A percentile compares a stretch with the other conserved stretches of the same genome.
Conservation (phyloP, 768 basidiomycete species). For the Suillus subluteus region DNA sequence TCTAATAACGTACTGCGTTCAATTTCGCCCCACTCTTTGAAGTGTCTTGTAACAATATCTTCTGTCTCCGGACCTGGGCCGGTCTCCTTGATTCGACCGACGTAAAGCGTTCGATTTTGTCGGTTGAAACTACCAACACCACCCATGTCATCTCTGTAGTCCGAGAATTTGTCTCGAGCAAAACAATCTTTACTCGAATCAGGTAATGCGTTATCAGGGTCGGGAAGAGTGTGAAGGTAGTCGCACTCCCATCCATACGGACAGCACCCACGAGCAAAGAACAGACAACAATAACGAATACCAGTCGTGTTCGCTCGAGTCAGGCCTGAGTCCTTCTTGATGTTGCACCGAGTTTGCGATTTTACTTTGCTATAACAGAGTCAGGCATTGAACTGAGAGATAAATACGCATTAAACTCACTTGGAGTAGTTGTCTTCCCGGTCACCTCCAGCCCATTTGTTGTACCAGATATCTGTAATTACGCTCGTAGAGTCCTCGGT, state of each 20-base stretch:
- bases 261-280: constrained; percentile 96
- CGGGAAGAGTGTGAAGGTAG: constrained; percentile 89
- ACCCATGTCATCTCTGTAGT: constrained; percentile 99
- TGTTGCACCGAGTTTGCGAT: constrained; percentile 89
- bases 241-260: constrained; percentile 99
- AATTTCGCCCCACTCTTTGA: constrained; percentile 94
- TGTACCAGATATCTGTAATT: constrained; percentile 90
- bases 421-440: constrained; percentile 96
- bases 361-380: constrained; percentile 74
- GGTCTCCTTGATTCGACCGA: constrained; percentile 93
- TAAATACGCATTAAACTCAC: constrained; percentile 46
- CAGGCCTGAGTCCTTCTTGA: constrained; percentile 87
- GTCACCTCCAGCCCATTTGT: constrained; percentile 99
- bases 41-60: constrained; percentile 88
- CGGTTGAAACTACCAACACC: constrained; percentile 96
- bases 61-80: constrained; percentile 89
- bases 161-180: constrained; percentile 93
- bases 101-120: constrained; percentile 92
- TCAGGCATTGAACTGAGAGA: constrained; percentile 12
- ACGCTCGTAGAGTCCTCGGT: constrained; percentile 12
- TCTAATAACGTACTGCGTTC: constrained; percentile 72
- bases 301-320: constrained; percentile 95
- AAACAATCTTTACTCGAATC: constrained; percentile 97
- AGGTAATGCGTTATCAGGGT: constrained; percentile 66
- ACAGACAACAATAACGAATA: constrained; percentile 91